phyloP scores from a whole-genome alignment of 163 green algal species.

The Chloromonas sp. region DNA sequence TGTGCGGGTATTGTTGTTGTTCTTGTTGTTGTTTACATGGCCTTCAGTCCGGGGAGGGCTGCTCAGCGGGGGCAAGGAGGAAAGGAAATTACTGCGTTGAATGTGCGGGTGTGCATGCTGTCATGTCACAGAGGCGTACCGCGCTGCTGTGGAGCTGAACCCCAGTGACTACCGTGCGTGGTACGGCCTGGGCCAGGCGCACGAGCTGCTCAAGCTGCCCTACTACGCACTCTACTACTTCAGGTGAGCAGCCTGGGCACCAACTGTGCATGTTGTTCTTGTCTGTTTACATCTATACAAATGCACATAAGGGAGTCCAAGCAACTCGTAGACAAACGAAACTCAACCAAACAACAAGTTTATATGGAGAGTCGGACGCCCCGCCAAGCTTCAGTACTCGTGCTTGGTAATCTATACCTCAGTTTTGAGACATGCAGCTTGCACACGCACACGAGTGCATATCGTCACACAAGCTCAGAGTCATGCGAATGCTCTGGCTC shows the following conservation, averaged over 20 bases:
- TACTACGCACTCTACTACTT: slow-evolving; percentile 97
- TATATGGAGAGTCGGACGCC: no score
- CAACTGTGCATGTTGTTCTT: neutral
- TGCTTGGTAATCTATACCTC: no score
- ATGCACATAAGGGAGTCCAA: neutral
- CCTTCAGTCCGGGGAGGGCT: no score
- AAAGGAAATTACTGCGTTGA: neutral
- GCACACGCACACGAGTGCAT: no score
- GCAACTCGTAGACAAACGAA: no score
- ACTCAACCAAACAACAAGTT: no score
- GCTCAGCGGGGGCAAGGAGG: neutral
- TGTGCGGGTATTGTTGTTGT: no score
- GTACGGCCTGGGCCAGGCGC: slow-evolving; percentile 96
- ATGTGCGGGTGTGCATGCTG: neutral
- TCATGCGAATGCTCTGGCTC: no score
- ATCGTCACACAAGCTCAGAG: no score
- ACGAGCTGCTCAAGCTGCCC: slow-evolving; percentile 95
- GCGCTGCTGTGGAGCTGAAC: slow-evolving; percentile 77
- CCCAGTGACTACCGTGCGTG: slow-evolving; percentile 87
- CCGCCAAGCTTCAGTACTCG: no score
- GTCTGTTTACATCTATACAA: neutral
- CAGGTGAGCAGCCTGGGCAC: slow-evolving; percentile 19
- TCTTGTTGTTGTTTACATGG: no score
- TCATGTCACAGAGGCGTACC: slow-evolving; percentile 59
- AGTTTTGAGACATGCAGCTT: no score